phyloP scores from a whole-genome alignment of 257 asterid species.

The Solanum ahanhuiri region DNA sequence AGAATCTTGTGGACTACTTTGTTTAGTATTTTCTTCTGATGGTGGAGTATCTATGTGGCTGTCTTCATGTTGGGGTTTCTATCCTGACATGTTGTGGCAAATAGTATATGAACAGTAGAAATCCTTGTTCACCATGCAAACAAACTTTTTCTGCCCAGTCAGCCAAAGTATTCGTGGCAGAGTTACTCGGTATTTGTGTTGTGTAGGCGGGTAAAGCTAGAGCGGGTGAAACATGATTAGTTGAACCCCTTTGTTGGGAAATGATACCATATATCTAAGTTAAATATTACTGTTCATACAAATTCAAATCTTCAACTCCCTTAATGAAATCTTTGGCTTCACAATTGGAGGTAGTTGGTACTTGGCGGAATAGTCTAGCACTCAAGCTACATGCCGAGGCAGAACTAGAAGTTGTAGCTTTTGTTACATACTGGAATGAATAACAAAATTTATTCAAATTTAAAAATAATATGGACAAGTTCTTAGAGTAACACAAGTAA shows the following conservation, averaged over 20 bases:
- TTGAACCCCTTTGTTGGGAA: neutral
- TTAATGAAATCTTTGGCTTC: neutral
- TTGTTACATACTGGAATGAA: neutral
- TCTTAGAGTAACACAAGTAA: neutral
- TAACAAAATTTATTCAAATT: neutral
- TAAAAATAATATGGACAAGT: neutral
- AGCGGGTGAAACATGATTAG: neutral
- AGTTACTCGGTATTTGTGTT: neutral
- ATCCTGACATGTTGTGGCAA: conserved; percentile 11
- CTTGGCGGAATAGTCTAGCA: neutral
- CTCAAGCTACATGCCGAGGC: neutral
- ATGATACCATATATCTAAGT: neutral
- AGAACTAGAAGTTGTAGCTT: neutral
- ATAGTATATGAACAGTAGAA: conserved; percentile 9
- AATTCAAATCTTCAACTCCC: neutral
- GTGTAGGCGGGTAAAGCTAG: neutral
- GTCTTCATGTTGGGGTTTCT: conserved; percentile 17
- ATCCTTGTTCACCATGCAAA: neutral
- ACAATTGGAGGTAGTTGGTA: neutral
- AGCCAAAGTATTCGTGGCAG: neutral
- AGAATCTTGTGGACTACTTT: neutral
- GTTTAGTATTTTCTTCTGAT: conserved; percentile 13
- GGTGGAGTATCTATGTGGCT: conserved; percentile 34
- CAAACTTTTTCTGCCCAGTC: neutral
- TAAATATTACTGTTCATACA: neutral